Evolutionary conservation across 2,329 filamentous ascomycete species (phyloP), one percentile per base, ranked within the genome.

Genomic region (Hypoxylon sp.): DNA sequence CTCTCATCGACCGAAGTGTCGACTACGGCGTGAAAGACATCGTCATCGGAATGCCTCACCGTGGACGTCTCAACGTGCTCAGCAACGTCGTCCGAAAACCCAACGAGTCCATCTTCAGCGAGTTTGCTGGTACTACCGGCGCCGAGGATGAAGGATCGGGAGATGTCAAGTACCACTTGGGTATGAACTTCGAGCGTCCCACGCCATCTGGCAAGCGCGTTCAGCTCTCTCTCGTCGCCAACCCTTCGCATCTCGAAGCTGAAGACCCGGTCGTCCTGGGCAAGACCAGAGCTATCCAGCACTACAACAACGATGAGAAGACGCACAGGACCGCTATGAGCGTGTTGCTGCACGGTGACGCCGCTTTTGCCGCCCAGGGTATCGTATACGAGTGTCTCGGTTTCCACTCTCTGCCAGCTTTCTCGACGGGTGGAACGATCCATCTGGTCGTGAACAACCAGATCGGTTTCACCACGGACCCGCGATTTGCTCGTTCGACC

Each of bases 391-490:
- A 99, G 79, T 98, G 93, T 71, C 90, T 99, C 78, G 95, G 95
- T 63, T 97, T 99, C 87, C 90, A 97, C 80, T 90, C 92, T 48
- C 87, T 99, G 31, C 95, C 95, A 24, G 91, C 90, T 67, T 99
- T 97, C 81, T 97, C 96, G 45, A 98, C 95, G 50, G 95, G 95
- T 70, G 95, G 95, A 73, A 99, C 95, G 56, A 91, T 99, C 70
- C 95, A 99, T 79, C 83, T 99, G 66, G 88, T 99, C 58, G 94
- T 98, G 69, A 99, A 99, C 87, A 99, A 99, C 85, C 95, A 99
- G 83, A 99, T 99, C 75, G 95, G 95, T 77, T 99, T 99, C 83
- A 99, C 95, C 50, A 99, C 95, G 18, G 95, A 99, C 74, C 95
- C 95, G 67, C 92, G 95, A 73, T 99, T 97, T 77, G 89, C 95